Evolutionary conservation across 441 rosid genomes (phyloP).

Genomic region (Kokia cookei): DNA sequence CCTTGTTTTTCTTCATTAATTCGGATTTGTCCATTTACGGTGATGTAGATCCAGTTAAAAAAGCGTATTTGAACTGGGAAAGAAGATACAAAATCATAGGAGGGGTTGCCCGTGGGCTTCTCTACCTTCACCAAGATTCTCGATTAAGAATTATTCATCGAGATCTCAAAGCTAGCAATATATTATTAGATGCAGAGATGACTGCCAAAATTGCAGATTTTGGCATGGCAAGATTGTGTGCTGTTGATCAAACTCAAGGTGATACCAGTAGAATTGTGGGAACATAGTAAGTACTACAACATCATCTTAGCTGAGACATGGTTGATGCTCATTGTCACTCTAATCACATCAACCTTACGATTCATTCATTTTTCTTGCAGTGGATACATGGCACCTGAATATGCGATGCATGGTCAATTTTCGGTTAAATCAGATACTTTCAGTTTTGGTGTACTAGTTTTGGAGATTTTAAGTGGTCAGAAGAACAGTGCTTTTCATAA

Average conservation of each 20-base stretch:
- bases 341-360: not conserved
- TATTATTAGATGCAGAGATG: conserved; percentile 25
- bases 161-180: not conserved
- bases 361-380: conserved; percentile 1
- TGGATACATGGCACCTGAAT: not conserved
- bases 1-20: not conserved
- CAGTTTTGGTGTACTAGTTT: conserved; percentile 5
- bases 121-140: not conserved
- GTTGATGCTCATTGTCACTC: not conserved
- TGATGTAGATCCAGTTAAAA: conserved; percentile 28
- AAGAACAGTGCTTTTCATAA: conserved; percentile 7
- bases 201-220: conserved; percentile 47
- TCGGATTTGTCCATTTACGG: not conserved
- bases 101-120: not conserved
- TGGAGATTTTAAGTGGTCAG: conserved; percentile 10
- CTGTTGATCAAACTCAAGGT: conserved; percentile 29
- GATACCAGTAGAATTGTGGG: conserved; percentile 38
- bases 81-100: conserved; percentile 22
- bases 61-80: conserved; percentile 30
- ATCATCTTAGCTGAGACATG: not conserved
- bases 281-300: conserved; percentile 35
- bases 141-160: not conserved
- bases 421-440: conserved; percentile 6
- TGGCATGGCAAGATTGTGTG: conserved; percentile 49
- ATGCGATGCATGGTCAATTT: not conserved